Evolutionary conservation across 2,329 filamentous ascomycete species (phyloP), one percentile per base, ranked within the genome.

Genomic region (Calonectria pauciramosa): DNA sequence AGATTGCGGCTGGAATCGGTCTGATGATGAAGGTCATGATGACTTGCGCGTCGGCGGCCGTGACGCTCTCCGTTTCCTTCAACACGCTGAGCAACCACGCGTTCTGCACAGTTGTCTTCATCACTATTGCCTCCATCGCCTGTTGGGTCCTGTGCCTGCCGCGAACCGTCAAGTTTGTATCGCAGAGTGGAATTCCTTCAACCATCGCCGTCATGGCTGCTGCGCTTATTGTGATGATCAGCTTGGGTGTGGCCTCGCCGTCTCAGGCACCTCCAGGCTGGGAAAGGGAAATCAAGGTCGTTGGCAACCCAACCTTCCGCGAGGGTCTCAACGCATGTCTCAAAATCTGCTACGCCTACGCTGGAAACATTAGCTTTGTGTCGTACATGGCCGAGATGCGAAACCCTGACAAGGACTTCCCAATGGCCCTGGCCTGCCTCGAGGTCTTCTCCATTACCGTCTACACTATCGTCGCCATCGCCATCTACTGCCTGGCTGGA

Each of bases 1-100:
- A 81, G 26, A 64, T 80, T 3, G 65, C 81, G 18, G 79, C 80
- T 0, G 80, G 91, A 1, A 85, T 92, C 77, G 94, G 93, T 89
- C 92, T 94, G 82, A 83, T 94, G 60, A 82, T 94, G 76, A 94
- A 94, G 86, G 94, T 94, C 81, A 93, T 91, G 65, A 93, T 93
- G 83, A 94, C 93, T 75, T 89, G 91, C 85, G 92, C 90, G 30
- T 88, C 93, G 75, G 92, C 93, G 79, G 92, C 91, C 79, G 86
- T 94, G 60, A 90, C 91, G 4, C 91, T 92, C 47, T 90, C 92
- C 14, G 90, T 93, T 77, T 93, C 93, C 74, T 88, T 93, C 75
- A 94, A 94, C 83, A 93, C 91, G 23, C 91, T 94, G 80, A 90
- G 89, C 18, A 86, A 88, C 68, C 89, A 92, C 79, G 85, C 87